Base-by-base conservation (phyloP, 1,284 basidiomycete genomes). In the Lignosus rhinocerotis region DNA sequence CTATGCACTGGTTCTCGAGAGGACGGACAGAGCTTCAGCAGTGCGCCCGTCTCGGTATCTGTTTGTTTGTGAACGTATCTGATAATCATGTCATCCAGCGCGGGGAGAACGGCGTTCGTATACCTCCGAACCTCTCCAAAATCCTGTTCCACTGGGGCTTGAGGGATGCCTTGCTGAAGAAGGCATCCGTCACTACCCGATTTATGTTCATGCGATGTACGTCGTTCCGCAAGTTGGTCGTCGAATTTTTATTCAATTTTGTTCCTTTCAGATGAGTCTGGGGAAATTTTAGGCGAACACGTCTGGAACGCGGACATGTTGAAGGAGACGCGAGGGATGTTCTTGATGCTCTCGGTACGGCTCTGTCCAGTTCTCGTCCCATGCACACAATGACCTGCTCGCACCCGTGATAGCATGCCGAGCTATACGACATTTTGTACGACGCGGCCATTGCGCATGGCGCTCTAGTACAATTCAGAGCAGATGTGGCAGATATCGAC, bases 121-220 rank as follows among this genome's bases (percentile, higher is more conserved):
- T 84, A 51, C 76, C 83, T 30, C 84, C 84, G 2, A 86, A 86
- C 55, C 69, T 80, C 43, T 77, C 82, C 1, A 85, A 85, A 63
- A 77, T 85, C 9, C 70, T 85, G 8, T 77, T 77, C 55, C 75
- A 80, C 49, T 87, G 85, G 85, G 84, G 84, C 0, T 67, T 86
- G 17, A 71, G 71, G 42, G 69, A 74, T 7, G 65, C 72, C 19
- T 58, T 85, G 9, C 55, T 60, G 17, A 42, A 68, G 14, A 75
- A 78, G 34, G 73, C 76, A 1, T 47, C 74, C 12, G 72, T 74
- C 39, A 77, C 77, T n/a, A 69, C 68, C 44, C 75, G 69, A 1
- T 70, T 80, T 8, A 64, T 76, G 21, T 67, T 82, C 19, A 56
- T 69, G 17, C 66, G 75, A 51, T 76, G 80, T 81, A 45, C 50